phyloP scores from a whole-genome alignment of 2,329 filamentous ascomycete genomes.

The Anthostomella pinea region DNA sequence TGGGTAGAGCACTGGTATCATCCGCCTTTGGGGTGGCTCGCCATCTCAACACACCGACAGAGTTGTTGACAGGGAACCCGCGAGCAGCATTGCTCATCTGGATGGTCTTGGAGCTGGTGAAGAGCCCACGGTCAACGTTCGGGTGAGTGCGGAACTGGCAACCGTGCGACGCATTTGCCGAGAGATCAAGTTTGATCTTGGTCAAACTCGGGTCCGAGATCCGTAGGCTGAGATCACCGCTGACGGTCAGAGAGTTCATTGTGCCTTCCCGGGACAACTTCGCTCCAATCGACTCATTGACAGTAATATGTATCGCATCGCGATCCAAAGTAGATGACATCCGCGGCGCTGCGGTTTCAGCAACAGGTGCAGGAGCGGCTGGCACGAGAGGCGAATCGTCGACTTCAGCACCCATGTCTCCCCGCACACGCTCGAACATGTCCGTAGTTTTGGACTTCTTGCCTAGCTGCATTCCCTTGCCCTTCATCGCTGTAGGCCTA shows the following conservation, averaged over 20 bases:
- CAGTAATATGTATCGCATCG: constrained; percentile 82
- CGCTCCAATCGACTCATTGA: constrained; percentile 87
- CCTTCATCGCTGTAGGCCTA: constrained; percentile 67
- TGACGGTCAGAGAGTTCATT: constrained; percentile 82
- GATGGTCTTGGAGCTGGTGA: constrained; percentile 78
- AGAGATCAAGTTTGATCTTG: constrained; percentile 83
- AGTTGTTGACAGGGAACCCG: constrained; percentile 92
- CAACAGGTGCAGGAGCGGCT: constrained; percentile 46
- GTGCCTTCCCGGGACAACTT: constrained; percentile 85
- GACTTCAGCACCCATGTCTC: constrained; percentile 82
- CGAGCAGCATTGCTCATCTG: constrained; percentile 86
- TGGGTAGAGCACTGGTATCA: constrained; percentile 77
- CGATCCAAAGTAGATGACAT: constrained; percentile 69
- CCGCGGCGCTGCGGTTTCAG: constrained; percentile 54
- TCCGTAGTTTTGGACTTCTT: constrained; percentile 98
- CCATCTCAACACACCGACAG: constrained; percentile 91
- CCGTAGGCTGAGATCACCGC: constrained; percentile 86
- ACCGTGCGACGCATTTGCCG: constrained; percentile 72
- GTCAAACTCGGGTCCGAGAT: constrained; percentile 86
- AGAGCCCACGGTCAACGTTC: constrained; percentile 87
- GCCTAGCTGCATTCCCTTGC: constrained; percentile 98
- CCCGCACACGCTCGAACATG: constrained; percentile 93
- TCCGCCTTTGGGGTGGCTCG: constrained; percentile 79
- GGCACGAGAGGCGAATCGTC: constrained; percentile 73
- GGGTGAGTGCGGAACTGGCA: constrained; percentile 94